Evolutionary conservation across 2,329 filamentous ascomycete genomes (phyloP).

Genomic region (Claviceps africana): DNA sequence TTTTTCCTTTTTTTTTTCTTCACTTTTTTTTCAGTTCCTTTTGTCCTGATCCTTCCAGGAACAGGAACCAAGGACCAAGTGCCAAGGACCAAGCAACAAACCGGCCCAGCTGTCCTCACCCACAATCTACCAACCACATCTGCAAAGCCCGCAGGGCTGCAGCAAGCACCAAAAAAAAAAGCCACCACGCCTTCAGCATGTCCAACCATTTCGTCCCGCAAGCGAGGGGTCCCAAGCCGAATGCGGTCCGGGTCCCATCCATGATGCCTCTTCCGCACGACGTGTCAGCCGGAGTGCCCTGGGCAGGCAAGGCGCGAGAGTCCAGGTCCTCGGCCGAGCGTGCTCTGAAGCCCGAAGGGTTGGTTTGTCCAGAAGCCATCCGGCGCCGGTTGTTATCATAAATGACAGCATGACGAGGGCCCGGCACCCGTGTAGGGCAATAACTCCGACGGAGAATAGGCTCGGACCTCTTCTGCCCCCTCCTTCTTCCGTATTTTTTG

Average conservation of each 20-base stretch:
- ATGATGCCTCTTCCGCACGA: neutral
- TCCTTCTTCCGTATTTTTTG: too few species aligned
- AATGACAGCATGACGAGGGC: too few species aligned
- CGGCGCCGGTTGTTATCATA: too few species aligned
- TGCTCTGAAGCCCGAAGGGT: neutral
- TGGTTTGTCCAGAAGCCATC: too few species aligned
- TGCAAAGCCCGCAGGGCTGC: neutral
- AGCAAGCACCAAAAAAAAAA: neutral
- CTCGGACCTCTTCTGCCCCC: too few species aligned
- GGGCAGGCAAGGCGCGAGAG: neutral
- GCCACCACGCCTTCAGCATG: neutral
- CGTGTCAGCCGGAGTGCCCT: neutral
- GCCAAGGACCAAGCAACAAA: neutral
- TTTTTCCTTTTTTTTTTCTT: too few species aligned
- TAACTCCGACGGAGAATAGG: neutral
- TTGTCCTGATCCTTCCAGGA: too few species aligned
- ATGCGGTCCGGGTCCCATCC: neutral
- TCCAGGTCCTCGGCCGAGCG: neutral
- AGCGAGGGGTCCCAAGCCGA: neutral
- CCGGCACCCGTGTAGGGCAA: neutral
- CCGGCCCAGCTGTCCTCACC: neutral
- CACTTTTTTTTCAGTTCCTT: too few species aligned
- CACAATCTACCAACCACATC: neutral
- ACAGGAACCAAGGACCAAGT: neutral
- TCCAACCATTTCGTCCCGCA: neutral